Conservation (phyloP, 2,329 filamentous ascomycete species). For the Coniochaeta ligniaria region DNA sequence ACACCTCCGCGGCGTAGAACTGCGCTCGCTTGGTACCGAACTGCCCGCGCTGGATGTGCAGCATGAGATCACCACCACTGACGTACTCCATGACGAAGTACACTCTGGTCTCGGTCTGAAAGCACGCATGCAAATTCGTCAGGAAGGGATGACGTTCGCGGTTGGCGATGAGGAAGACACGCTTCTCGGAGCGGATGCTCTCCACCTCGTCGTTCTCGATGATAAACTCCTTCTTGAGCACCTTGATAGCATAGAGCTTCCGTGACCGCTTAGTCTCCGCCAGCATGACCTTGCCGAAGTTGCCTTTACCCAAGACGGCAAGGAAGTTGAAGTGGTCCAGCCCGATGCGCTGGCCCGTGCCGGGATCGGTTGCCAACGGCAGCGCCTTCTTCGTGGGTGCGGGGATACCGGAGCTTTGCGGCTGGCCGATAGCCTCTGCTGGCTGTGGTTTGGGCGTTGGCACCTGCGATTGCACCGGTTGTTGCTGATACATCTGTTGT, state of each 20-base stretch:
- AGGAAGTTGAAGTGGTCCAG: conserved; percentile 99
- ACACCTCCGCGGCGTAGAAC: conserved; percentile 98
- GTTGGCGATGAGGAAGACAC: conserved; percentile 94
- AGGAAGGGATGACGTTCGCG: conserved; percentile 95
- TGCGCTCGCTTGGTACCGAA: conserved; percentile 95
- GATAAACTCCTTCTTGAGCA: conserved; percentile 99
- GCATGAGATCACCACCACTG: conserved; percentile 95
- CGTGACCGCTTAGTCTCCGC: conserved; percentile 91
- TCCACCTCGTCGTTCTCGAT: conserved; percentile 99
- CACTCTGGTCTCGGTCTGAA: conserved; percentile 96
- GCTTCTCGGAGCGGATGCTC: conserved; percentile 94
- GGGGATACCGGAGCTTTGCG: conserved; percentile 25
- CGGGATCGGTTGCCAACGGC: conserved; percentile 63
- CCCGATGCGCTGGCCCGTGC: conserved; percentile 79
- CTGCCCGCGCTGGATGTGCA: conserved; percentile 95
- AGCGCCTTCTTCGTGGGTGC: conserved; percentile 48
- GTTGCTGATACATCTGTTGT: conserved; percentile 18
- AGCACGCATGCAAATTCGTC: conserved; percentile 91
- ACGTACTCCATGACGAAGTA: conserved; percentile 99
- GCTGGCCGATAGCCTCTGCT: conserved; percentile 22
- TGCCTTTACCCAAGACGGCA: conserved; percentile 95
- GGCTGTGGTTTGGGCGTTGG: conserved; percentile 29
- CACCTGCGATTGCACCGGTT: conserved; percentile 28
- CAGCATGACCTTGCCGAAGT: conserved; percentile 99
- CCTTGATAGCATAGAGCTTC: conserved; percentile 95